Evolutionary conservation across 192 early-diverging fungal genomes (phyloP).

Genomic region (Coemansia sp.): DNA sequence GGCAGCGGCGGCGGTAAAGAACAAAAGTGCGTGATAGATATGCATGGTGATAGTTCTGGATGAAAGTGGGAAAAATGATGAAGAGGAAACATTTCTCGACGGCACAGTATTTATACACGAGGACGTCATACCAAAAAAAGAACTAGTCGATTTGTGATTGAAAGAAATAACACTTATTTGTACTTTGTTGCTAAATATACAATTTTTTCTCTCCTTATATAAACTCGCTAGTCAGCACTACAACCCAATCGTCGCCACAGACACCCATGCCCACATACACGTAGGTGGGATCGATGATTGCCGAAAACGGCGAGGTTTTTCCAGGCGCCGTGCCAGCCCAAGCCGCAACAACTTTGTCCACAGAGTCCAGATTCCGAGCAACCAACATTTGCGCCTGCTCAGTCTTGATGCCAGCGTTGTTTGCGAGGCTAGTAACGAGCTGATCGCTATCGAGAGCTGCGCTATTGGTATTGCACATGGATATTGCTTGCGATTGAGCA

Average conservation of each 20-base stretch:
- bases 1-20: background rate
- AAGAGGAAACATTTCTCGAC: background rate
- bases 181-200: background rate
- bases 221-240: conserved; percentile 16
- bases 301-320: background rate
- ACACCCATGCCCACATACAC: conserved; percentile 15
- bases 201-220: background rate
- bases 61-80: background rate
- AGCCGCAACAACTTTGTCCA: background rate
- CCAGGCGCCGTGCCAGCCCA: background rate
- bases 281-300: background rate
- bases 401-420: background rate
- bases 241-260: conserved; percentile 10
- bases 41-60: background rate
- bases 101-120: background rate
- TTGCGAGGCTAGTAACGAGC: background rate
- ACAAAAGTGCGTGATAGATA: too few relatives aligned
- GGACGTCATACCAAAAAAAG: background rate
- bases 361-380: background rate
- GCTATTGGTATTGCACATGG: conserved; percentile 4
- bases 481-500: conserved; percentile 6
- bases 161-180: background rate
- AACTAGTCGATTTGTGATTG: background rate
- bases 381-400: background rate
- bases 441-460: background rate